Evolutionary conservation across 805 yeast species (phyloP), one percentile per base, ranked within the genome.

Genomic region (Nakazawaea sp.): DNA sequence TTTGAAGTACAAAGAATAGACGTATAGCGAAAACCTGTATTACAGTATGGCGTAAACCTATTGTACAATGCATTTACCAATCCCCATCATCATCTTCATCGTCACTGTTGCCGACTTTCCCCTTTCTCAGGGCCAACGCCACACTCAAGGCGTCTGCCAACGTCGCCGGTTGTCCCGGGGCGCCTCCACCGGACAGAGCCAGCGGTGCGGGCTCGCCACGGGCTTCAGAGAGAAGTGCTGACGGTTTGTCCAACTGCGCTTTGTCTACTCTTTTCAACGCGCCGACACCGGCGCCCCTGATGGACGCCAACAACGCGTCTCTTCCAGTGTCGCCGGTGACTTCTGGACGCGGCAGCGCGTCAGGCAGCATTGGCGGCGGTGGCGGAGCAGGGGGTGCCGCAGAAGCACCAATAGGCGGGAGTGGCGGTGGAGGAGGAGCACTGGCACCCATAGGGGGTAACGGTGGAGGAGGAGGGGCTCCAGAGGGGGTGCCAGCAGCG

Each of bases 91-190:
- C 89, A 45, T 83, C 92, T 47, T 84, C 95, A 42, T 82, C 92
- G 45, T 87, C 95, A 46, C 87, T 78, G 15, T 69, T 75, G 1
- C 84, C 71, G 6, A 90, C 95, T 56, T 86, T 87, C 16, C 73
- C 76, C 59, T 90, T 90, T 52, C 97, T 72, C 40, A 76, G 74
- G 49, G 70, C 83, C 46, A 90, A 68, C 3, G 97, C 97, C 13
- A 84, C 84, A 8, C 94, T 87, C 36, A 88, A 62, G 0, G 96
- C 96, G 56, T 85, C 94, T 1, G 95, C 96, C 41, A 88, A 61
- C 11, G 75, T 67, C 2, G 77, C 82, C 1, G 82, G 75, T 32
- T 70, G 76, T 3, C 73, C 78, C 7, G 73, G 70, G n/a, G 61
- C 57, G 3, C 68, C 65, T n/a, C 62, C 47, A 9, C 59, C 57